These are phyloP conservation scores for Hyphopichia wangnamkhiaoensis DNA, from an alignment of 1,139 yeast genomes.

Conservation along the genomic window DNA sequence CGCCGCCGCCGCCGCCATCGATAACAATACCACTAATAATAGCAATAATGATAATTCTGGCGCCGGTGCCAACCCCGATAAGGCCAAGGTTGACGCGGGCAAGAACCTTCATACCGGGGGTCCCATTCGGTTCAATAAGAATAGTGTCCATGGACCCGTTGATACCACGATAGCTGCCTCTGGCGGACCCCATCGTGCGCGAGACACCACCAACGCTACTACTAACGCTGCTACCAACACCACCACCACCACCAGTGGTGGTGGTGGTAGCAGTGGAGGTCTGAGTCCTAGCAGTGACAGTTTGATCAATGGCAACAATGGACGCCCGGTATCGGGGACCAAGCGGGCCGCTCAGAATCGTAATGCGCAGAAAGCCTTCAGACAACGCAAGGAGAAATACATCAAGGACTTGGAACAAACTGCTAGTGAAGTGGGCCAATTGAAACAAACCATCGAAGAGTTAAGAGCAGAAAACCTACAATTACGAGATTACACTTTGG, in stretches of 20 bases:
- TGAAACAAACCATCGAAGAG: slow-evolving; percentile 63
- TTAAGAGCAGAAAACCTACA: slow-evolving; percentile 69
- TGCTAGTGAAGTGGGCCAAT: slow-evolving; percentile 59
- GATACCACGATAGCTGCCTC: too few species aligned
- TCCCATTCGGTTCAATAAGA: too few species aligned
- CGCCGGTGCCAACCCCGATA: too few species aligned
- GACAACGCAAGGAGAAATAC: slow-evolving; percentile 76
- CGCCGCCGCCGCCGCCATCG: not conserved
- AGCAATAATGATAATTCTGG: slow-evolving; percentile 4
- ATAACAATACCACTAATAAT: slow-evolving; percentile 6
- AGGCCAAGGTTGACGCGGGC: too few species aligned
- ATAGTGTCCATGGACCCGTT: too few species aligned
- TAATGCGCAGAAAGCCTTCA: slow-evolving; percentile 84
- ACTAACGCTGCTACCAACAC: not conserved
- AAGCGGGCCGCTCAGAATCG: slow-evolving; percentile 90
- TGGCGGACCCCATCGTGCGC: slow-evolving; percentile 6
- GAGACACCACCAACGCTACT: not conserved
- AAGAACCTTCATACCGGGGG: too few species aligned
- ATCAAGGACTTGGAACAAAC: slow-evolving; percentile 75
- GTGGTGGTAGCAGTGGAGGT: not conserved
- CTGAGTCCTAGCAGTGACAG: slow-evolving; percentile 1
- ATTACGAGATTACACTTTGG: slow-evolving; percentile 71
- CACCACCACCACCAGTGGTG: not conserved
- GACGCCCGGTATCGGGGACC: slow-evolving; percentile 55
- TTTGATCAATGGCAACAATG: not conserved